These are phyloP conservation scores for Globisporangium paddicum DNA, from an alignment of 352 stramenopile genomes.

Conservation along the genomic window DNA sequence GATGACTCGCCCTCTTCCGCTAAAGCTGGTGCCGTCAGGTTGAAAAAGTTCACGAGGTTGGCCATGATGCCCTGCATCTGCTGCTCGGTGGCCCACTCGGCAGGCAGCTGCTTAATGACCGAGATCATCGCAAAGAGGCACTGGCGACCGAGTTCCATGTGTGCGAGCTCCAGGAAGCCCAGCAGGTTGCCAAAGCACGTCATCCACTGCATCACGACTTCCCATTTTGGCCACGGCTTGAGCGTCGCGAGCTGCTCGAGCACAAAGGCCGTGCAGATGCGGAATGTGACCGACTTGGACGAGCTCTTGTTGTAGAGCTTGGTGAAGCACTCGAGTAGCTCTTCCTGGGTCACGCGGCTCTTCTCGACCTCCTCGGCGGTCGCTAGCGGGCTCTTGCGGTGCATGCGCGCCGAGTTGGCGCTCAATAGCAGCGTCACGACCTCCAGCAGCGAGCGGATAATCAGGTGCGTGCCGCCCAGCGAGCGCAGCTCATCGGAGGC, in stretches of 20 bases:
- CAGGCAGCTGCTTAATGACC: conserved; percentile 70
- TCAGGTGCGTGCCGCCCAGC: conserved; percentile 53
- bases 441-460: conserved; percentile 55
- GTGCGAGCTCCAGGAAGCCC: conserved; percentile 43
- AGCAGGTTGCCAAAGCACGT: conserved; percentile 60
- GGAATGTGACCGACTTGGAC: conserved; percentile 66
- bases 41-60: conserved; percentile 65
- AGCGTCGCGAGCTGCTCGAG: conserved; percentile 52
- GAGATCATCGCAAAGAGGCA: conserved; percentile 68
- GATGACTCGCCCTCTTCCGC: not conserved
- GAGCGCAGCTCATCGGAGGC: conserved; percentile 51
- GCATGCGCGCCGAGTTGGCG: not conserved
- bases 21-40: conserved; percentile 24
- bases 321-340: conserved; percentile 56
- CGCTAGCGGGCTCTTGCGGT: not conserved
- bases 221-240: conserved; percentile 47
- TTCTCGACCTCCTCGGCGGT: not conserved
- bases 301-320: conserved; percentile 63
- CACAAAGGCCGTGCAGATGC: conserved; percentile 66
- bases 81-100: conserved; percentile 35
- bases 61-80: conserved; percentile 48
- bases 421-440: conserved; percentile 50
- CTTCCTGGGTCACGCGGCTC: conserved; percentile 17
- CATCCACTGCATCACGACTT: conserved; percentile 64
- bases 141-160: conserved; percentile 56